A percentile compares a stretch with the other conserved stretches of the same genome.
Evolutionary conservation across 768 basidiomycete genomes (phyloP).

Genomic region (Phylloporus rhodoxanthus): DNA sequence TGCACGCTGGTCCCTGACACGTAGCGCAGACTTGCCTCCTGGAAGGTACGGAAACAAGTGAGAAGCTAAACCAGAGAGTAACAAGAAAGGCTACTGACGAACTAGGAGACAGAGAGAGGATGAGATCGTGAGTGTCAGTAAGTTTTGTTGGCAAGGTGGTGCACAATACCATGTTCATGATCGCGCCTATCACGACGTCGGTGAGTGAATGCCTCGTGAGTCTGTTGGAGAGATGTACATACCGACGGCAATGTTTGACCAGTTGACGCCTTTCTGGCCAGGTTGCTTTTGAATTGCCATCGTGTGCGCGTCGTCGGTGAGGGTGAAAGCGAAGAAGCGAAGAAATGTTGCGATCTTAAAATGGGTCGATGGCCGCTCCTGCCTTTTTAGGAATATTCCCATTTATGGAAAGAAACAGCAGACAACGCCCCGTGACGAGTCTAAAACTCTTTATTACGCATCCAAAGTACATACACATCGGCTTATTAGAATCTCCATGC

Average conservation of each 20-base stretch:
- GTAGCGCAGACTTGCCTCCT: slow-evolving; percentile 63
- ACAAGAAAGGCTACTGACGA: slow-evolving; percentile 33
- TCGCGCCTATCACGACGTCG: slow-evolving; percentile 55
- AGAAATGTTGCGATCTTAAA: slow-evolving; percentile 5
- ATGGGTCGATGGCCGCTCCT: slow-evolving; percentile 1
- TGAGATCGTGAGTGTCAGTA: slow-evolving; percentile 7
- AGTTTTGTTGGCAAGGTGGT: slow-evolving; percentile 27
- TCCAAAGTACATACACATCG: slow-evolving; percentile 19
- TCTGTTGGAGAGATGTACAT: slow-evolving; percentile 28
- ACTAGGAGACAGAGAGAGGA: slow-evolving; percentile 29
- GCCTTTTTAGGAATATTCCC: slow-evolving; percentile 5
- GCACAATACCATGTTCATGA: slow-evolving; percentile 92
- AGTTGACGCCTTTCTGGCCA: slow-evolving; percentile 86
- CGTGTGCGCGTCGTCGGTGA: slow-evolving; percentile 20
- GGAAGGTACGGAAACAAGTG: slow-evolving; percentile 14
- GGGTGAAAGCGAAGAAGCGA: slow-evolving; percentile 8
- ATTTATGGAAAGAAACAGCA: neutral
- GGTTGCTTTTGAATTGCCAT: slow-evolving; percentile 86
- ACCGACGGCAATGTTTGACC: slow-evolving; percentile 96
- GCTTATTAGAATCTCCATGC: slow-evolving; percentile 19
- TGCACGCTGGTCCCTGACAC: neutral
- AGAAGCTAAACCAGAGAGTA: slow-evolving; percentile 3
- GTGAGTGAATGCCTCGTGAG: slow-evolving; percentile 14
- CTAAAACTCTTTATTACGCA: slow-evolving; percentile 7
- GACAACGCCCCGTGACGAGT: too few relatives aligned